Percentiles rank a stretch among this genome's conserved stretches.
phyloP scores from a whole-genome alignment of 164 flowering plant species.

The Nymphaea thermarum region DNA sequence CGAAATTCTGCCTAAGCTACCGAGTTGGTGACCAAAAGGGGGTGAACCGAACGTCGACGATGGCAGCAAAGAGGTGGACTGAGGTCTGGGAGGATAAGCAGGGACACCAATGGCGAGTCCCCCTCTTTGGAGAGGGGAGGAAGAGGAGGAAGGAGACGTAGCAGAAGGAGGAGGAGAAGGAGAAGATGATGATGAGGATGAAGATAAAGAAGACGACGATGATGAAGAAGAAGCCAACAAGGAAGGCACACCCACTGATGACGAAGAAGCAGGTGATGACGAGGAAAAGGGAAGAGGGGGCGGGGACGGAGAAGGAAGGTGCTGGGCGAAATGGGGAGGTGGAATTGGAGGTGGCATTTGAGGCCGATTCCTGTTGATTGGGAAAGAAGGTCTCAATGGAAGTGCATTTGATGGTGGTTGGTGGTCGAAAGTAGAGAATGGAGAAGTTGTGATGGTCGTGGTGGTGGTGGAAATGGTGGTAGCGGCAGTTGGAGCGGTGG shows the following conservation, averaged over 20 bases:
- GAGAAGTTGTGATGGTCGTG: constrained; percentile 1
- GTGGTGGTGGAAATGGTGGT: background rate
- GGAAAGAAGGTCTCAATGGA: constrained; percentile 2
- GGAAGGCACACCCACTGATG: constrained; percentile 9
- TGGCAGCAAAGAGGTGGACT: background rate
- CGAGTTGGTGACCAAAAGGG: constrained; percentile 2
- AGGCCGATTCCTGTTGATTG: constrained; percentile 23
- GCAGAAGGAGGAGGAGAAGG: background rate
- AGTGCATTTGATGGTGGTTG: constrained; percentile 10
- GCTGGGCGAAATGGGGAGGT: constrained; percentile 16
- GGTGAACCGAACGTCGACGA: background rate
- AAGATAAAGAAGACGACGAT: background rate
- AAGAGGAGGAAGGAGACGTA: background rate
- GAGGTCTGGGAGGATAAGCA: background rate
- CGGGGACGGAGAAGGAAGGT: constrained; percentile 6
- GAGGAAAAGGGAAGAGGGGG: constrained; percentile 5
- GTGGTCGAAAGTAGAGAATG: background rate
- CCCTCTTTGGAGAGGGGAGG: background rate
- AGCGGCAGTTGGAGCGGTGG: background rate
- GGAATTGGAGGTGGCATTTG: constrained; percentile 7
- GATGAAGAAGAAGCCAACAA: background rate
- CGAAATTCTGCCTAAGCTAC: background rate
- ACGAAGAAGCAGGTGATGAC: constrained; percentile 5
- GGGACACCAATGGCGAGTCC: constrained; percentile 2
- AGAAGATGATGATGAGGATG: background rate